These are phyloP conservation scores for Backusella tarrabulga DNA, from an alignment of 192 early-diverging fungal genomes.

Conservation along the genomic window DNA sequence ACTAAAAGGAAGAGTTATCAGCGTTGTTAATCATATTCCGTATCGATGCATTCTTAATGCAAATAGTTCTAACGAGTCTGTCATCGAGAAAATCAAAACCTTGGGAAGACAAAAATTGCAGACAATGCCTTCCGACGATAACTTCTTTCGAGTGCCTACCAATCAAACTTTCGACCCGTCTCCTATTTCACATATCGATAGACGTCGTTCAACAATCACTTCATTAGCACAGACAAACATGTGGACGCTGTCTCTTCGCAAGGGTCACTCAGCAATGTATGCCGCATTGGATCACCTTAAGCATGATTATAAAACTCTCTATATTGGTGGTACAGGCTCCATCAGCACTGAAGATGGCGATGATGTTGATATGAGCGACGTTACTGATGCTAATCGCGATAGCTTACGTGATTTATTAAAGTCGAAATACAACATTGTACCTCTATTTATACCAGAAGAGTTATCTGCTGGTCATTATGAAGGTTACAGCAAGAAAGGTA, in stretches of 20 bases:
- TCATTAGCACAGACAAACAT: conserved; percentile 12
- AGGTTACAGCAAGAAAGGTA: conserved; percentile 94
- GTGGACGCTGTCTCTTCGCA: conserved; percentile 42
- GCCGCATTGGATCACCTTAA: conserved; percentile 74
- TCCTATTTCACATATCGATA: conserved; percentile 27
- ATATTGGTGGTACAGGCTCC: conserved; percentile 75
- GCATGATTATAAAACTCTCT: conserved; percentile 57
- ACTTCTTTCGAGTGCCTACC: not conserved
- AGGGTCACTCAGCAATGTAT: conserved; percentile 89
- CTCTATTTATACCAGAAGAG: conserved; percentile 76
- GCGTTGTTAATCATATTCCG: conserved; percentile 51
- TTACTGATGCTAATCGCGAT: conserved; percentile 51
- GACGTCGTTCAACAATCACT: conserved; percentile 18
- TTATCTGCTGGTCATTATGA: conserved; percentile 87
- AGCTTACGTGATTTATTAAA: conserved; percentile 55
- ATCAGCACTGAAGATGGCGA: conserved; percentile 58
- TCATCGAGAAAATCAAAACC: not conserved
- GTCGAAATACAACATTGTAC: conserved; percentile 58
- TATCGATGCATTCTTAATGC: conserved; percentile 23
- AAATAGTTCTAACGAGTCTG: not conserved
- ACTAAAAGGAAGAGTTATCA: conserved; percentile 41
- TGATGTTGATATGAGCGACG: conserved; percentile 46
- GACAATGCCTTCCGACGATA: not conserved
- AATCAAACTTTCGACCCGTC: not conserved
- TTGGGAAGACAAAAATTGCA: not conserved